These are phyloP conservation scores for Calocybe indica DNA, from an alignment of 768 basidiomycete genomes.

Conservation along the genomic window DNA sequence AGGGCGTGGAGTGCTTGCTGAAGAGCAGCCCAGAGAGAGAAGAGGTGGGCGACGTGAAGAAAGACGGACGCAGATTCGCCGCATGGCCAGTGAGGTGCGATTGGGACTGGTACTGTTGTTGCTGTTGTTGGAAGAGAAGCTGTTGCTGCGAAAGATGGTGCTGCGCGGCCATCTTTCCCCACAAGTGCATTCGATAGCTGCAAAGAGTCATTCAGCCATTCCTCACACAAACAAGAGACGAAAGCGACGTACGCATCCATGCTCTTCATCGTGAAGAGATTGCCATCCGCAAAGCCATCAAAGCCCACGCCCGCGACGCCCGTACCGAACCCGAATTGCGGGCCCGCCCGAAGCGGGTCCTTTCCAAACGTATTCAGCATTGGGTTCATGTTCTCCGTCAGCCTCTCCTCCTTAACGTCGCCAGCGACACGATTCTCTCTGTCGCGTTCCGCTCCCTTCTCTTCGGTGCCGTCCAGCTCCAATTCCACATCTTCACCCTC, in stretches of 20 bases:
- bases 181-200: constrained; percentile 84
- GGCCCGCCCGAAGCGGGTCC: constrained; percentile 9
- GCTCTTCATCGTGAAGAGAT: constrained; percentile 83
- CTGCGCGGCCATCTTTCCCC: constrained; percentile 85
- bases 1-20: constrained; percentile 35
- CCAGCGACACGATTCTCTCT: constrained; percentile 8
- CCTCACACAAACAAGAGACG: constrained; percentile 3
- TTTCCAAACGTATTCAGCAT: constrained; percentile 38
- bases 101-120: constrained; percentile 19
- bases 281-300: constrained; percentile 73
- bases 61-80: constrained; percentile 15
- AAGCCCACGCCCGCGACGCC: constrained; percentile 36
- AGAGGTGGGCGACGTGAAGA: constrained; percentile 19
- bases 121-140: constrained; percentile 21
- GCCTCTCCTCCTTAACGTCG: constrained; percentile 14
- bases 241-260: constrained; percentile 62
- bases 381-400: constrained; percentile 82
- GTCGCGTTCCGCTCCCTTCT: constrained; percentile 7
- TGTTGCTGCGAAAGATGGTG: constrained; percentile 38
- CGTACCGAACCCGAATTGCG: constrained; percentile 9
- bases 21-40: constrained; percentile 30
- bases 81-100: constrained; percentile 8
- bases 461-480: no score
- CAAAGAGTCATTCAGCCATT: constrained; percentile 7
- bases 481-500: no score